Base-by-base conservation (phyloP, 2,329 filamentous ascomycete genomes). In the Aspergillus puulaauensis region DNA sequence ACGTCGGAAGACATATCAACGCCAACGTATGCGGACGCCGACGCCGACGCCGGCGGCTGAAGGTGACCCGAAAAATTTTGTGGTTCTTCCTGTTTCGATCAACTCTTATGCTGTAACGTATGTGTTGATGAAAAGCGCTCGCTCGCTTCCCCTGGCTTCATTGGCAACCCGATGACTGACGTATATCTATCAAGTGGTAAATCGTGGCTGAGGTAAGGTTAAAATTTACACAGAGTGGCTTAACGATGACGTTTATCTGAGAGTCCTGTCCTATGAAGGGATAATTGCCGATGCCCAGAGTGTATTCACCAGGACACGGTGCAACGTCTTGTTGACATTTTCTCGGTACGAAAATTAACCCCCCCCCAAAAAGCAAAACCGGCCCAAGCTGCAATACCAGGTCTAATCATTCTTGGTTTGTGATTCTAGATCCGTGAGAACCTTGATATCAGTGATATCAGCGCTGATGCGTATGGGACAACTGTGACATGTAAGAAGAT, bases 231-330 rank as follows among this genome's bases (percentile, higher is more conserved):
- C 53, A 68, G 8, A 65, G 61, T 64, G 23, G 24, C 39, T 52
- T 14, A 24, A 31, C 15, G 37, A 27, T 8, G 24, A 9, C 15
- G 14, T n/a, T 50, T 49, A 27, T 55, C 15, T 17, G 45, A 19
- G 44, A 8, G 23, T n/a, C 48, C 27, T 19, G 24, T 45, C n/a
- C 15, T 41, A 56, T 47, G 19, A 71, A 87, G 89, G 61, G 89
- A 92, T 66, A 89, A 90, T 67, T 93, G 90, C 68, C 87, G 86
- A 58, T 93, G 89, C 68, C 66, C 73, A 1, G 71, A 77, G 59
- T 92, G 90, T 68, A 80, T 89, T 23, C 87, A 91, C 71, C 83
- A 83, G 56, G 83, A 86, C 60, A 93, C 90, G 4, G 85, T 81
- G 71, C 90, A 93, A 72, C 79, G 88, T 24, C 82, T 83, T 51